Evolutionary conservation across 441 rosid species (phyloP), one percentile per base, ranked within the genome.

Genomic region (Bruguiera hainesii): DNA sequence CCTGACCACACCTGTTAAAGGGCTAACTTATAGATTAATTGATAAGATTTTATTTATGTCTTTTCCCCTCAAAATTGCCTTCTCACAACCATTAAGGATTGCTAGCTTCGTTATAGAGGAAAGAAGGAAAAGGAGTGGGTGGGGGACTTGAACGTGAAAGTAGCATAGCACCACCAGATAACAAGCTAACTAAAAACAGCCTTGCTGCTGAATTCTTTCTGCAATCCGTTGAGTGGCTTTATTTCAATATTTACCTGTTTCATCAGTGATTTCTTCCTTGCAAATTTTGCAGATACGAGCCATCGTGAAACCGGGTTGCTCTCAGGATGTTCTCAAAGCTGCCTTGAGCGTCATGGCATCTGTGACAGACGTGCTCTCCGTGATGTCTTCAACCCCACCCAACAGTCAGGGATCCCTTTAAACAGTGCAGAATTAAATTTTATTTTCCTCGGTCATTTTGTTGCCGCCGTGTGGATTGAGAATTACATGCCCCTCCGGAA

Each of bases 221-320:
- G 1, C 48, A 23, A 23, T 15, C 16, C 9, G 16, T 55, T 23
- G 58, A 23, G 29, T 55, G 1, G 16, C 58, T 23, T 7, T 20
- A 19, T 55, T 55, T n/a, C 31, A 7, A 26, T 23, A 9, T 55
- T 55, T 55, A 0, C 18, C 30, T 15, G 20, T 57, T 46, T 18
- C 20, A 46, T 58, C 28, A 37, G 29, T 50, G 39, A 20, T 25
- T 21, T 50, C 21, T 39, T 42, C 0, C 19, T 10, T 7, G 19
- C 35, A 5, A 59, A 60, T 63, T 55, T 61, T 61, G 37, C 84
- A 91, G 97, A 85, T 95, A 60, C 85, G 94, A 67, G 83, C 83
- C 61, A 87, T 94, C n/a, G 98, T 94, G 79, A 91, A 89, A 58
- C 99, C 99, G 29, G 97, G 99, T n/a, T 95, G 98, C 66, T 85